Evolutionary conservation across 1,139 yeast species (phyloP).

Genomic region (Pichia sp.): DNA sequence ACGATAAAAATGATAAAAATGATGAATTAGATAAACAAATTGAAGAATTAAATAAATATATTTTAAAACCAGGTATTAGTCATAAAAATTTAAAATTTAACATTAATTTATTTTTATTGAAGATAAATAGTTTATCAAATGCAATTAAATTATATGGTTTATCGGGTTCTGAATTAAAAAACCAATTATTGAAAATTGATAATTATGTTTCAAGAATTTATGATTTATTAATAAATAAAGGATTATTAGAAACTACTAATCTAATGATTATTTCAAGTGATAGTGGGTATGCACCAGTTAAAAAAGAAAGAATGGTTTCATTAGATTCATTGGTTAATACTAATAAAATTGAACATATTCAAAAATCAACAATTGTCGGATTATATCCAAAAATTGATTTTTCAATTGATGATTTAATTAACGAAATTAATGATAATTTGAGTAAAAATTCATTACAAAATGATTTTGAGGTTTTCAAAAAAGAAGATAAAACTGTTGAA

Average conservation of each 20-base stretch:
- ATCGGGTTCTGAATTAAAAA: constrained; percentile 47
- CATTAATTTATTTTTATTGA: constrained; percentile 72
- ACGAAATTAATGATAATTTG: constrained; percentile 28
- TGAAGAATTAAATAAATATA: too few species aligned
- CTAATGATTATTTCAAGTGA: constrained; percentile 77
- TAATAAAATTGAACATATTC: constrained; percentile 50
- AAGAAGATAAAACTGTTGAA: constrained; percentile 56
- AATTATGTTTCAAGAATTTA: constrained; percentile 47
- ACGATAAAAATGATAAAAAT: too few species aligned
- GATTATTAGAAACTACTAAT: constrained; percentile 69
- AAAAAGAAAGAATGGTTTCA: constrained; percentile 55
- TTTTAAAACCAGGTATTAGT: too few species aligned
- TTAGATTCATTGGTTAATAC: constrained; percentile 63
- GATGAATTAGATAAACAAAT: too few species aligned
- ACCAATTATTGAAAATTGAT: constrained; percentile 62
- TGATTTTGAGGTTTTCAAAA: constrained; percentile 44
- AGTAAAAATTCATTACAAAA: constrained; percentile 28
- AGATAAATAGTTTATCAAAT: constrained; percentile 76
- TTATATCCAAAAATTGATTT: constrained; percentile 51
- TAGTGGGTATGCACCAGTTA: constrained; percentile 92
- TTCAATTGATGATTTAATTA: too few species aligned
- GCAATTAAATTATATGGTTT: constrained; percentile 72
- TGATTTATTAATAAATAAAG: constrained; percentile 44
- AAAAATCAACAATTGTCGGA: constrained; percentile 91
- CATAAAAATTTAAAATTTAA: too few species aligned